Evolutionary conservation across 1,139 yeast genomes (phyloP).

Genomic region (Kodamaea alishanica): DNA sequence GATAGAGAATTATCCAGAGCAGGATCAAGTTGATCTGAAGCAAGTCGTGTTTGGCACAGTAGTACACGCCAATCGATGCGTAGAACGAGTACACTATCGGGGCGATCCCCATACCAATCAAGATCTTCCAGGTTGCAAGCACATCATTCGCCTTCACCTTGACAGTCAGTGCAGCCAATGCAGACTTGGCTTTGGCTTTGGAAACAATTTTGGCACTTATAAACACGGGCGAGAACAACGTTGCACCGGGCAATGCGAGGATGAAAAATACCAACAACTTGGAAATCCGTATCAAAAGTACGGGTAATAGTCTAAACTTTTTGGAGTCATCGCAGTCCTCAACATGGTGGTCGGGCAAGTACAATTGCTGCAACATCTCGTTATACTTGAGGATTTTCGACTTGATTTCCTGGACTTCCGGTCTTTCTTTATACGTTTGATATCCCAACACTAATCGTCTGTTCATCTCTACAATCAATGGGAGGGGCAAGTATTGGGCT

Average conservation of each 20-base stretch:
- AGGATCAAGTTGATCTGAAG: constrained; percentile 19
- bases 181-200: constrained; percentile 36
- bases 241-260: constrained; percentile 40
- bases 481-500: constrained; percentile 53
- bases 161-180: constrained; percentile 41
- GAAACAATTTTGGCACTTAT: constrained; percentile 36
- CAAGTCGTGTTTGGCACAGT: constrained; percentile 31
- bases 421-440: constrained; percentile 32
- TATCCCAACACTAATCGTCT: constrained; percentile 41
- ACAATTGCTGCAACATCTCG: constrained; percentile 29
- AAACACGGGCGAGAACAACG: constrained; percentile 46
- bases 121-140: constrained; percentile 69
- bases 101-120: constrained; percentile 84
- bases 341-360: constrained; percentile 46
- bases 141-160: constrained; percentile 47
- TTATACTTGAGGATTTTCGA: constrained; percentile 36
- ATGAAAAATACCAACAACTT: constrained; percentile 33
- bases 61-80: constrained; percentile 62
- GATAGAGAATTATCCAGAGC: constrained; percentile 48
- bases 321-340: constrained; percentile 30
- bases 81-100: constrained; percentile 81
- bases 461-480: constrained; percentile 47
- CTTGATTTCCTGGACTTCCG: constrained; percentile 34
- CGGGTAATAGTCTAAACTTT: constrained; percentile 24
- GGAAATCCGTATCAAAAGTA: constrained; percentile 27